Evolutionary conservation across 2,329 filamentous ascomycete species (phyloP).

Genomic region (Trichothecium sympodiale): DNA sequence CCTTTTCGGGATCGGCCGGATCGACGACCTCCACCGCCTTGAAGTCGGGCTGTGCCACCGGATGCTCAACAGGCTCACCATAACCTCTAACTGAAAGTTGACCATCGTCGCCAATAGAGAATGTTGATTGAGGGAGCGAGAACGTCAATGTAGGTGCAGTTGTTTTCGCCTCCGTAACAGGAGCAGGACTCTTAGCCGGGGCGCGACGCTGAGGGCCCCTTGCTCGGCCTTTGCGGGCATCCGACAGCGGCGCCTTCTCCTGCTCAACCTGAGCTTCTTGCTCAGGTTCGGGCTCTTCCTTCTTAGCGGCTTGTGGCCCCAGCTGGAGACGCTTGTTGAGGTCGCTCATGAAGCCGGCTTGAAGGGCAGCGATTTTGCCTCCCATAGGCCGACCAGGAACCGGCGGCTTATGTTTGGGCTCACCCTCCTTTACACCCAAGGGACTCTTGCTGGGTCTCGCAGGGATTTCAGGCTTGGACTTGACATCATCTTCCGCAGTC

Average conservation of each 20-base stretch:
- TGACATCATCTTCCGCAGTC: conserved; percentile 22
- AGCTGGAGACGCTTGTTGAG: conserved; percentile 81
- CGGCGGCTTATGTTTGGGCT: conserved; percentile 49
- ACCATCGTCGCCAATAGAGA: conserved; percentile 40
- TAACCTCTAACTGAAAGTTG: conserved; percentile 19
- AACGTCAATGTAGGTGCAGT: conserved; percentile 32
- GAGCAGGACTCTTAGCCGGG: conserved; percentile 36
- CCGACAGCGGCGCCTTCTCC: conserved; percentile 69
- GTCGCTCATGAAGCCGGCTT: conserved; percentile 87
- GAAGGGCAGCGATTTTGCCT: conserved; percentile 81
- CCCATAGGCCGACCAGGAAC: conserved; percentile 66
- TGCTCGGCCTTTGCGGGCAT: conserved; percentile 84
- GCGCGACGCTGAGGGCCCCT: conserved; percentile 75
- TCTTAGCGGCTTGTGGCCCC: conserved; percentile 72
- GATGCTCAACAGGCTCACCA: conserved; percentile 4
- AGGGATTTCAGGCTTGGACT: conserved; percentile 47
- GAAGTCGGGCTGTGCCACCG: background rate
- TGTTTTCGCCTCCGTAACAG: conserved; percentile 15
- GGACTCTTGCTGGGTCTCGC: conserved; percentile 45
- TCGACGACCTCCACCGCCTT: background rate
- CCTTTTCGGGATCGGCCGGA: background rate
- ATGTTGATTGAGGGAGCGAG: conserved; percentile 35
- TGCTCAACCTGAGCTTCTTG: conserved; percentile 44
- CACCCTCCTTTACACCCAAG: conserved; percentile 40
- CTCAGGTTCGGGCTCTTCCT: conserved; percentile 52